Conservation (phyloP, 2,329 filamentous ascomycete genomes). For the Hirsutella minnesotensis region DNA sequence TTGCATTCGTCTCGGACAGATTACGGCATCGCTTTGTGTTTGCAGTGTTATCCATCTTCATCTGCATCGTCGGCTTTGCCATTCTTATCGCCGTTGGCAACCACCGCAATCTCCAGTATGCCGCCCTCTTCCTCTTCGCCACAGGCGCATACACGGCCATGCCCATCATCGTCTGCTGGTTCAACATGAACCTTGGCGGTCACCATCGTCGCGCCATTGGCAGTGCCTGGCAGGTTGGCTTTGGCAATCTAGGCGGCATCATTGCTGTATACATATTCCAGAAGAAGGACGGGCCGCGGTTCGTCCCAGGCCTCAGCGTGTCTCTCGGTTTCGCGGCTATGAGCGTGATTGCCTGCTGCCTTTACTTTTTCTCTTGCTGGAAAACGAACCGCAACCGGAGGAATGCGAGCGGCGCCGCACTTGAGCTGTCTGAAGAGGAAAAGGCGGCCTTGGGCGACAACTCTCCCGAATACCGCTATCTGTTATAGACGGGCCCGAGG, state of each 20-base stretch:
- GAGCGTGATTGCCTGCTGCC: slow-evolving; percentile 45
- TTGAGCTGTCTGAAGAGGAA: slow-evolving; percentile 45
- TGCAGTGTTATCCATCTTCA: slow-evolving; percentile 52
- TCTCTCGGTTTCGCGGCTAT: slow-evolving; percentile 63
- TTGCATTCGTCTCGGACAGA: slow-evolving; percentile 63
- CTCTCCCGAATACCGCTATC: slow-evolving; percentile 47
- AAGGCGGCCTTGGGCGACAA: slow-evolving; percentile 49
- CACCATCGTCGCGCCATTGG: slow-evolving; percentile 61
- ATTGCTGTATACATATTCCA: slow-evolving; percentile 64
- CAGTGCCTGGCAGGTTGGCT: slow-evolving; percentile 65
- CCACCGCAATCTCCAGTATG: slow-evolving; percentile 58
- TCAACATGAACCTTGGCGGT: slow-evolving; percentile 66
- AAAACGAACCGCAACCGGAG: slow-evolving; percentile 50
- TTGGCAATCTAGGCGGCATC: slow-evolving; percentile 71
- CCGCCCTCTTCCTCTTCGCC: slow-evolving; percentile 69
- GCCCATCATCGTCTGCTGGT: slow-evolving; percentile 79
- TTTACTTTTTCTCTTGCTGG: slow-evolving; percentile 48
- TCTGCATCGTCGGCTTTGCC: slow-evolving; percentile 63
- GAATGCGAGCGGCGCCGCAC: slow-evolving; percentile 27
- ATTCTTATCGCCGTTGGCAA: slow-evolving; percentile 64
- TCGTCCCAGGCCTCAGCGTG: slow-evolving; percentile 64
- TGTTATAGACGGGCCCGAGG: slow-evolving; percentile 25
- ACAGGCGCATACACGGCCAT: slow-evolving; percentile 77
- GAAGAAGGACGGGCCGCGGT: slow-evolving; percentile 53
- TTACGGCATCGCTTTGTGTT: slow-evolving; percentile 65